Evolutionary conservation across 2,329 filamentous ascomycete species (phyloP).

Genomic region (Calonectria henricotiae): DNA sequence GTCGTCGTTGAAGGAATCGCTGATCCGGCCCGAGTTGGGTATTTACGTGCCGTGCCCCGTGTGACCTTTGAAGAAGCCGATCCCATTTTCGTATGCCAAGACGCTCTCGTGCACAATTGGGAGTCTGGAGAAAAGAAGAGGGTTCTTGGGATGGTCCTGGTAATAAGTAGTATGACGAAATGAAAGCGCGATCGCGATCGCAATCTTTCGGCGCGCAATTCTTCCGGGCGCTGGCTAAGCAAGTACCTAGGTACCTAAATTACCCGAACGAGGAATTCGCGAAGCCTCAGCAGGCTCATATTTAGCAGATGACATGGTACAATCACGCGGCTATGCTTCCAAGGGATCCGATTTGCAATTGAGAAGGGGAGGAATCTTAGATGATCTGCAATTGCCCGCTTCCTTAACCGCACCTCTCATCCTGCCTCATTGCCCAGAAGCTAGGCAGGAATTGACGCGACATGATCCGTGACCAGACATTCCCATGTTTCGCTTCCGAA

Average conservation of each 20-base stretch:
- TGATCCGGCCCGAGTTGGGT: conserved; percentile 60
- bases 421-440: not conserved
- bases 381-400: not conserved
- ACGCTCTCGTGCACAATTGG: not conserved
- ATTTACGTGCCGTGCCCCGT: conserved; percentile 61
- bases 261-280: conserved; percentile 2
- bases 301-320: not conserved
- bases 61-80: conserved; percentile 66
- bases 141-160: not conserved
- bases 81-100: conserved; percentile 58
- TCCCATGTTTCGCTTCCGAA: conserved; percentile 61
- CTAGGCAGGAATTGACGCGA: conserved; percentile 44
- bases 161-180: conserved; percentile 24
- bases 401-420: not conserved
- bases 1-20: conserved; percentile 44
- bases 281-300: not conserved
- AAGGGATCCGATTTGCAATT: not conserved
- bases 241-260: conserved; percentile 13
- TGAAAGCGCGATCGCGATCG: conserved; percentile 1
- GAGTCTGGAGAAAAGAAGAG: not conserved
- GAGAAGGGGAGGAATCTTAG: not conserved
- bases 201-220: conserved; percentile 48
- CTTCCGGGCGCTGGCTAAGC: conserved; percentile 40
- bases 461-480: conserved; percentile 64
- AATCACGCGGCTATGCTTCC: conserved; percentile 12